A percentile compares a stretch with the other conserved stretches of the same genome.
Conservation (phyloP, 139 green algal species). For the Nannochloris sp. region DNA sequence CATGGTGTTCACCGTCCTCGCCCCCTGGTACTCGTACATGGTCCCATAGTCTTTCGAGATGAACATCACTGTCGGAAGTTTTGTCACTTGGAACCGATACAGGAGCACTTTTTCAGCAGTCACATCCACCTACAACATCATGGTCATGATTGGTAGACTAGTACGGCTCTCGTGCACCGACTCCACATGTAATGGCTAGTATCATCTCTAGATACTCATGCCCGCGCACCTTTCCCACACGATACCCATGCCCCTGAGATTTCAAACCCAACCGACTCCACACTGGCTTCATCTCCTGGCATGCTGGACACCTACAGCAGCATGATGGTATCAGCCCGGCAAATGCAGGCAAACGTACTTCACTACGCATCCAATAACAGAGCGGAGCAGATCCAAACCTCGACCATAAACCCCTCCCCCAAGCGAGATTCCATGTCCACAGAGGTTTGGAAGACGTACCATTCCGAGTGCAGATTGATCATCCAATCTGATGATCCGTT, state of each 20-base stretch:
- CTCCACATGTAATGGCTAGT: no score
- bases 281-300: constrained; percentile 9
- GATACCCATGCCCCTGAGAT: not conserved
- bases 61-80: constrained; percentile 15
- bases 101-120: constrained; percentile 8
- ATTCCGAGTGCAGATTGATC: constrained; percentile 20
- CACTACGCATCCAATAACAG: not conserved
- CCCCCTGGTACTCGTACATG: constrained; percentile 14
- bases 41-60: constrained; percentile 7
- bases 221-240: constrained; percentile 5
- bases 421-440: not conserved
- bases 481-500: constrained; percentile 15
- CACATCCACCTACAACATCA: constrained; percentile 15
- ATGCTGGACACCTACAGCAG: constrained; percentile 18
- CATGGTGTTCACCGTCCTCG: constrained; percentile 10
- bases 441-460: constrained; percentile 3
- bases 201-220: no score
- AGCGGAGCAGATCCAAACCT: not conserved
- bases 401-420: not conserved
- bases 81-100: constrained; percentile 13
- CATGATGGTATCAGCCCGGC: not conserved
- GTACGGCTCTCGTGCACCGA: no score
- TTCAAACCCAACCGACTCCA: constrained; percentile 8
- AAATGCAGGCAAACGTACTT: not conserved
- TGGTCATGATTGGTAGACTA: no score